Base-by-base conservation (phyloP, 2,329 filamentous ascomycete genomes). In the Ascomycota sp. region DNA sequence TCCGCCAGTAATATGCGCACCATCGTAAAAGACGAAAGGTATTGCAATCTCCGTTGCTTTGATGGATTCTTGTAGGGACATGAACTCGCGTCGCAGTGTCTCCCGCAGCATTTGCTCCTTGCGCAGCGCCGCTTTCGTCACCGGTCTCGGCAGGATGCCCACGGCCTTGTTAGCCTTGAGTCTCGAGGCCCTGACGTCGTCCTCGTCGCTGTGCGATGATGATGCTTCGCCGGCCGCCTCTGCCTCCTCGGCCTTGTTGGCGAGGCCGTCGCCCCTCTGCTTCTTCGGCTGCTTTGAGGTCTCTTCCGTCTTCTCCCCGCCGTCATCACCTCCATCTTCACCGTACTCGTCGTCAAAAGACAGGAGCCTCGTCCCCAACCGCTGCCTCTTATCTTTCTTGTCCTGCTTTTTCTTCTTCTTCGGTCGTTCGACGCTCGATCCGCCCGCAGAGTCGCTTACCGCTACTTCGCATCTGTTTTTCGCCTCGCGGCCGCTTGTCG, bases 21-120 rank as follows among this genome's bases (percentile, higher is more conserved):
- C 89, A 41, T 95, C 86, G 55, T 94, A 95, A 48, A 95, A 95
- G 4, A 95, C 81, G 50, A 95, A 98, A 0, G 89, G 89, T 21
- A 98, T 75, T 11, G 78, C 65, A 32, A 98, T 79, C 45, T 94
- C 85, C 7, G 83, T 85, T 13, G 71, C 70, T 55, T 91, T 93
- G 39, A 95, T 78, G 0, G 74, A 70, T 36, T 91, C 81, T 47
- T 94, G 89, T 34, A 86, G 66, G 8, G 60, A 60, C 27, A 92
- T 50, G 43, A 93, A 98, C 45, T 95, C 86, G 17, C 74, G 71
- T 24, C 82, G 69, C 25, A 94, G 52, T 0, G 81, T 67, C 10
- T 89, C 81, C 35, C 79, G 67, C 38, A 82, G 71, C 32, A 77
- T 67, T 4, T 82, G 78, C 50, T 93, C 85, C 28, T 75, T 74